phyloP scores from a whole-genome alignment of 2,329 filamentous ascomycete species.

The Trichoderma citrinoviride region DNA sequence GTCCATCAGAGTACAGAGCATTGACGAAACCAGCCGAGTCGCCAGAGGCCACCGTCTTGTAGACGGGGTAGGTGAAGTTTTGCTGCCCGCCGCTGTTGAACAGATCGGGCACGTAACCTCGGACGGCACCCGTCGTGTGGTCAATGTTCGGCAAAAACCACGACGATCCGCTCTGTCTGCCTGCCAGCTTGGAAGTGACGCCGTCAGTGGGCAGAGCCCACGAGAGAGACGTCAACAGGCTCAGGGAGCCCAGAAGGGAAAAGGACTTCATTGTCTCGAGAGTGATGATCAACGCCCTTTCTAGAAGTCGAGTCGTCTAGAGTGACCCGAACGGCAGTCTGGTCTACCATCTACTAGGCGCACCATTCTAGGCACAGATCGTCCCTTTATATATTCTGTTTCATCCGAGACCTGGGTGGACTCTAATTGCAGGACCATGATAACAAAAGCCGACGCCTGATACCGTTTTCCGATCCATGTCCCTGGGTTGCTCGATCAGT shows the following conservation, averaged over 20 bases:
- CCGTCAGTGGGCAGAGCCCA: conserved; percentile 14
- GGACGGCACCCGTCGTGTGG: conserved; percentile 24
- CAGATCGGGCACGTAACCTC: conserved; percentile 25
- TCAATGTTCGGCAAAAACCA: conserved; percentile 27
- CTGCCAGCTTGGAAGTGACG: background rate
- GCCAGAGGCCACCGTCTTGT: conserved; percentile 22
- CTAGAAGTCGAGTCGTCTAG: background rate
- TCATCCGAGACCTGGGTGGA: background rate
- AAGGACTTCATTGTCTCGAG: conserved; percentile 19
- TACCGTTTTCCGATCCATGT: background rate
- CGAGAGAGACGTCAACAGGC: conserved; percentile 14
- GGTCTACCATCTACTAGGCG: background rate
- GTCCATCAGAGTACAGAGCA: conserved; percentile 22
- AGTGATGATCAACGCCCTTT: conserved; percentile 4
- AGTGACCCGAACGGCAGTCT: conserved; percentile 7
- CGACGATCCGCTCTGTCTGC: conserved; percentile 22
- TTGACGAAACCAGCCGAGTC: conserved; percentile 18
- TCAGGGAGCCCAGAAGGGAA: conserved; percentile 17
- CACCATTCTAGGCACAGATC: conserved; percentile 11
- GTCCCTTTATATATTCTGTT: conserved; percentile 8
- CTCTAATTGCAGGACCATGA: conserved; percentile 10
- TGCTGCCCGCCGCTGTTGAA: conserved; percentile 15
- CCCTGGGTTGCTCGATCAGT: background rate
- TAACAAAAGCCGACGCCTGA: background rate
- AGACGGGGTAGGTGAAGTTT: conserved; percentile 26